These are phyloP conservation scores for Lentinula lateritia DNA, from an alignment of 768 basidiomycete species.

Conservation along the genomic window DNA sequence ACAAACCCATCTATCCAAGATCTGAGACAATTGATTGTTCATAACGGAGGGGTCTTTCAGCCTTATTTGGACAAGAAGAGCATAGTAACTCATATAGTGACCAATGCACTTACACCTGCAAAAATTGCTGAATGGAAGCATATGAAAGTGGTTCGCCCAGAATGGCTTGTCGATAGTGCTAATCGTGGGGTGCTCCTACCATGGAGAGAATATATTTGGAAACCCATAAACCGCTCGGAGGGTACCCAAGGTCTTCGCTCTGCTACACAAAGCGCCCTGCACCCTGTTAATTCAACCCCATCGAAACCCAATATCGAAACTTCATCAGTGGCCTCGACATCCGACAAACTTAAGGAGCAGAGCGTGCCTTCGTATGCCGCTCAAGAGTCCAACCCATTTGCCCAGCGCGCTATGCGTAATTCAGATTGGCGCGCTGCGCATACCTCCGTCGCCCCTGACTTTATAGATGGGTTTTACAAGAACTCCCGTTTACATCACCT, in stretches of 20 bases:
- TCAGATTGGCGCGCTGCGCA: constrained; percentile 83
- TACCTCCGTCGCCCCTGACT: constrained; percentile 81
- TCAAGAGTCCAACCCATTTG: constrained; percentile 62
- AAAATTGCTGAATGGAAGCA: constrained; percentile 85
- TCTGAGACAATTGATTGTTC: constrained; percentile 70
- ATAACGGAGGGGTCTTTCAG: constrained; percentile 79
- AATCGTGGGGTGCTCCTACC: constrained; percentile 61
- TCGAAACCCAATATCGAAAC: neutral
- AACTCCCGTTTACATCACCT: constrained; percentile 93
- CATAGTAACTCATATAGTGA: constrained; percentile 84
- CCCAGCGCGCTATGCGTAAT: constrained; percentile 75
- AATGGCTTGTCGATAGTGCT: constrained; percentile 86
- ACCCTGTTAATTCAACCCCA: constrained; percentile 6
- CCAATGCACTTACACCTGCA: constrained; percentile 82
- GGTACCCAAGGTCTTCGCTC: constrained; percentile 40
- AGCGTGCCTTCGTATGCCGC: constrained; percentile 62
- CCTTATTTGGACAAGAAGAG: constrained; percentile 80
- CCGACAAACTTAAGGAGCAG: constrained; percentile 33
- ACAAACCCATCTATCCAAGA: constrained; percentile 86
- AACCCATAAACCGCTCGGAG: constrained; percentile 42
- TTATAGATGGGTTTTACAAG: constrained; percentile 78
- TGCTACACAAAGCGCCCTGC: constrained; percentile 28
- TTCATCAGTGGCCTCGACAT: constrained; percentile 10
- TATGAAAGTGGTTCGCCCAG: constrained; percentile 86
- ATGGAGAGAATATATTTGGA: constrained; percentile 73